phyloP scores from a whole-genome alignment of 2,329 filamentous ascomycete genomes.

The Penicillium aurantiogriseum region DNA sequence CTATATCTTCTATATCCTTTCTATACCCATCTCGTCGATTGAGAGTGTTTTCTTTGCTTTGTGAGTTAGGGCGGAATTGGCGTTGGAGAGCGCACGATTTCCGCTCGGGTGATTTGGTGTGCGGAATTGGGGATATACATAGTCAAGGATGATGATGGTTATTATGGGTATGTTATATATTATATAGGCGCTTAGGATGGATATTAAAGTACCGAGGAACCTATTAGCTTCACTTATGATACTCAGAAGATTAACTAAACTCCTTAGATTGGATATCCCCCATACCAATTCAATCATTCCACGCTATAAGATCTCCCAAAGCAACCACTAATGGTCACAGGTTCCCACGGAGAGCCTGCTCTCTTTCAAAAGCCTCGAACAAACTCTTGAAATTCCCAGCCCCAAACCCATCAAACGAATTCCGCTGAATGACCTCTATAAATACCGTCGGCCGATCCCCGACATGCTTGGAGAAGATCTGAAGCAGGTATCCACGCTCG shows the following conservation, averaged over 20 bases:
- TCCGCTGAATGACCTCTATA: constrained; percentile 86
- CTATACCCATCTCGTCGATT: not conserved
- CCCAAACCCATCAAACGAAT: constrained; percentile 84
- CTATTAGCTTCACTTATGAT: not conserved
- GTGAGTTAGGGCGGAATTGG: not conserved
- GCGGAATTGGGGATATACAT: constrained; percentile 1
- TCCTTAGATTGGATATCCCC: too few relatives aligned
- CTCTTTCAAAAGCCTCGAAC: constrained; percentile 89
- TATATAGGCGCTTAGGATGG: not conserved
- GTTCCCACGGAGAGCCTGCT: constrained; percentile 80
- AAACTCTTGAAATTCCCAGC: constrained; percentile 90
- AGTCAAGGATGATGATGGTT: not conserved
- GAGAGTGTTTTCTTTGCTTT: not conserved
- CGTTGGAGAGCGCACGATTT: constrained; percentile 1
- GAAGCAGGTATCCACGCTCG: constrained; percentile 75
- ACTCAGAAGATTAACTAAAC: not conserved
- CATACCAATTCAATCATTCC: not conserved
- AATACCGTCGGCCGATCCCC: constrained; percentile 94
- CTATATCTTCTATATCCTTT: too few relatives aligned
- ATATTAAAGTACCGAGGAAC: not conserved
- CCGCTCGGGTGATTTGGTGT: not conserved
- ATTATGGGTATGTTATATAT: not conserved
- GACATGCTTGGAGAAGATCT: constrained; percentile 75
- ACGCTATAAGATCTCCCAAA: not conserved
- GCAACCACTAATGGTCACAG: constrained; percentile 46